Base-by-base conservation (phyloP, 371 early-diverging fungal genomes). In the Mucor sp. region DNA sequence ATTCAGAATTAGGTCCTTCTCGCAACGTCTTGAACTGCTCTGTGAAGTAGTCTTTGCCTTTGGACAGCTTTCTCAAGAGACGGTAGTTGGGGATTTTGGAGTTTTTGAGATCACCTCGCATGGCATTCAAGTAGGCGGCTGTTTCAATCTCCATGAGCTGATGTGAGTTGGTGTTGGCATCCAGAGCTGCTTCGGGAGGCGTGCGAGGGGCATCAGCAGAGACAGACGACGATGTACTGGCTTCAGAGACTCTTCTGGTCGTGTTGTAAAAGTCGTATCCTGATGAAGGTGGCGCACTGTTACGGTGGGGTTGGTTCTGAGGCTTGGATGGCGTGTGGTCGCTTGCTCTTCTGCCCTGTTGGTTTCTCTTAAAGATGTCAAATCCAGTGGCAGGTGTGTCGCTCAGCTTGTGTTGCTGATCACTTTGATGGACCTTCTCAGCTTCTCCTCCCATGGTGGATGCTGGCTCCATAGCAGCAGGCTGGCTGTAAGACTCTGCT, bases 1-100 rank as follows among this genome's bases (percentile, higher is more conserved):
- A 30, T 27, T 71, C 67, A n/a, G 67, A 62, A 43, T 71, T 71
- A 32, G 62, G 66, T n/a, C 71, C 71, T 32, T 63, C 53, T 30
- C 63, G 35, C 4, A 71, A 37, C 25, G 35, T 23, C 33, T 60
- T 53, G 48, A 71, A 32, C 21, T 62, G 67, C 32, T 67, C 44
- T 33, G 50, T 53, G 21, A 71, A 12, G 28, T 37, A 14, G 32
- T 67, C 63, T 25, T 53, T 43, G 30, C 71, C 67, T 47, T 43
- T 62, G 0, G 62, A 43, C 12, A 71, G 28, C 33, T 71, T 66
- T 32, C 71, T 62, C 35, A 71, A 23, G 1, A 67, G 11, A 9
- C 32, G 37, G 23, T 58, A 59, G 14, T 71, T 71, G 12, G 30
- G 37, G 23, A 71, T 67, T 32, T 59, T 71, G 12, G 62, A 53